A percentile compares a stretch with the other conserved stretches of the same genome.
These are phyloP conservation scores for Trichophyton rubrum DNA, from an alignment of 2,329 filamentous ascomycete genomes.

Conservation along the genomic window DNA sequence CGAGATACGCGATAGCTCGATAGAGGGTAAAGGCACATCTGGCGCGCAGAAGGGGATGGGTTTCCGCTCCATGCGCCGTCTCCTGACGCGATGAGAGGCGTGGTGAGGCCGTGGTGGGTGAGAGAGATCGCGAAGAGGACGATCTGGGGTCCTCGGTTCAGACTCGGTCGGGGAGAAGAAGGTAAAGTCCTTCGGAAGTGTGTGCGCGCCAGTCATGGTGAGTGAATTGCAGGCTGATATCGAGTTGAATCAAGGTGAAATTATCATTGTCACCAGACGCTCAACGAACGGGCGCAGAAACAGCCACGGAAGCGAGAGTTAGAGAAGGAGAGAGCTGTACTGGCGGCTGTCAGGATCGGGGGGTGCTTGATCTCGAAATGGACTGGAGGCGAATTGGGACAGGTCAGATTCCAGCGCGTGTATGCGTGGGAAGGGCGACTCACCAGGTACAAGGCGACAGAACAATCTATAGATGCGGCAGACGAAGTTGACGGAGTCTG, in stretches of 20 bases:
- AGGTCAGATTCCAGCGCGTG: constrained; percentile 1
- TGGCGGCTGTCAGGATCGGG: not conserved
- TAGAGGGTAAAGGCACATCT: constrained; percentile 34
- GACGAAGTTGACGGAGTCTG: too few relatives aligned
- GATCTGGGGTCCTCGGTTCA: constrained; percentile 33
- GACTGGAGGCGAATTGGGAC: not conserved
- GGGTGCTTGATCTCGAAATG: constrained; percentile 1
- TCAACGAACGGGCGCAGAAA: not conserved
- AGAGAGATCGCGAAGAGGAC: constrained; percentile 26
- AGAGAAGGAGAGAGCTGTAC: not conserved
- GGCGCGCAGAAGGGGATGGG: constrained; percentile 23
- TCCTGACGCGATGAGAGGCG: constrained; percentile 30
- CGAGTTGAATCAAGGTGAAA: not conserved
- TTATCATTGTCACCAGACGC: not conserved
- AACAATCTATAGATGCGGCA: too few relatives aligned
- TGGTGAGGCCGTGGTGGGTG: constrained; percentile 35
- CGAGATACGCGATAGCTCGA: constrained; percentile 24
- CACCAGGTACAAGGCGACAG: not conserved
- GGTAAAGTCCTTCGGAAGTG: constrained; percentile 37
- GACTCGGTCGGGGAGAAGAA: constrained; percentile 22
- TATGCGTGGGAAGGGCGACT: not conserved
- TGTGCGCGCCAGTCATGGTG: constrained; percentile 21
- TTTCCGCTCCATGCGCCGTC: constrained; percentile 26
- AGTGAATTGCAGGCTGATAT: not conserved
- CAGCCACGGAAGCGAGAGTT: not conserved